A percentile compares a stretch with the other conserved stretches of the same genome.
phyloP scores from a whole-genome alignment of 805 yeast species.

The Metschnikowia henanensis region DNA sequence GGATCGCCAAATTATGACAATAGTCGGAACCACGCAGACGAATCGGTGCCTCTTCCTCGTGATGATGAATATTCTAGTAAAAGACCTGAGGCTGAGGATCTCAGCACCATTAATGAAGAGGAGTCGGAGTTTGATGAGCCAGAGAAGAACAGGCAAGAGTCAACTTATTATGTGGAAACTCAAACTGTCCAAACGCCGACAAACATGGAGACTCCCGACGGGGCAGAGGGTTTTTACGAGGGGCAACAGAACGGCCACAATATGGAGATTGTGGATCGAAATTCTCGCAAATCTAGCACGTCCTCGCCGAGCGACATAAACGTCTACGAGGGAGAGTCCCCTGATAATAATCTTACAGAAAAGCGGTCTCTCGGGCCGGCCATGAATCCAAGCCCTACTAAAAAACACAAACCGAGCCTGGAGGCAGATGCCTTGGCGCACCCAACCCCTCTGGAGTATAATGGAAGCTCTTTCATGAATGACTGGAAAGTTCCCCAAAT shows the following conservation, averaged over 20 bases:
- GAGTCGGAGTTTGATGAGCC: background rate
- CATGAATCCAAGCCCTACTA: constrained; percentile 12
- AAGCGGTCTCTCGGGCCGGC: constrained; percentile 13
- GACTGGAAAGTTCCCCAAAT: constrained; percentile 33
- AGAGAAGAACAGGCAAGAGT: background rate
- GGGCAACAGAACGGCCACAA: background rate
- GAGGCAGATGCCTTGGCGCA: no score
- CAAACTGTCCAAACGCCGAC: constrained; percentile 5
- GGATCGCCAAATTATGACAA: constrained; percentile 1
- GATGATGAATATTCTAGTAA: no score
- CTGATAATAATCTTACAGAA: background rate
- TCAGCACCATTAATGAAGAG: constrained; percentile 1
- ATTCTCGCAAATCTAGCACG: background rate
- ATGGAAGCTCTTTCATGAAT: no score
- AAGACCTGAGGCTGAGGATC: background rate
- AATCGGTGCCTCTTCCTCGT: no score
- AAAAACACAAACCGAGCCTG: constrained; percentile 4
- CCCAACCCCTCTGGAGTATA: no score
- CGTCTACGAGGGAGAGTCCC: background rate
- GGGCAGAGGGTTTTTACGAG: background rate
- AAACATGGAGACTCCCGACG: background rate
- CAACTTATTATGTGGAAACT: background rate
- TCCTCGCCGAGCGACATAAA: constrained; percentile 6
- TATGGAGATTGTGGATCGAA: background rate
- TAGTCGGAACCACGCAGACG: background rate